These are phyloP conservation scores for Macrophomina pseudophaseolina DNA, from an alignment of 2,329 filamentous ascomycete species.

Conservation along the genomic window DNA sequence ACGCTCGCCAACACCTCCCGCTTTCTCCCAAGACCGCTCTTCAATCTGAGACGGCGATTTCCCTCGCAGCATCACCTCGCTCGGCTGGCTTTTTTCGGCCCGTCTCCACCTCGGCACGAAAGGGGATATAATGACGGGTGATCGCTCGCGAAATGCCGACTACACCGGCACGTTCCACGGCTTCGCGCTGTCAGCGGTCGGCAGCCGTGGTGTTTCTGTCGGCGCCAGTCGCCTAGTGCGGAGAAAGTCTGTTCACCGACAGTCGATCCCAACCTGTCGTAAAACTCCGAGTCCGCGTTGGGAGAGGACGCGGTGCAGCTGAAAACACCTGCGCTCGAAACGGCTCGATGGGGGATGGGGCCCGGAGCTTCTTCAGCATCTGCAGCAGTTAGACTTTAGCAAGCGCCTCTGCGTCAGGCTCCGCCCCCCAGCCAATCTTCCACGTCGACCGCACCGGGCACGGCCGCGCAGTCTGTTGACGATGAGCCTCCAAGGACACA, in stretches of 20 bases:
- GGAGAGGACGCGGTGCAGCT: background rate
- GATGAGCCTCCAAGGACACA: background rate
- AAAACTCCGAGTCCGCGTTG: background rate
- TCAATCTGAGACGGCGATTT: slow-evolving; percentile 5
- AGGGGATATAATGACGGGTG: background rate
- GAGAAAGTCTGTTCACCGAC: background rate
- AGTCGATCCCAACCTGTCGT: background rate
- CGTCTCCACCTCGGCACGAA: background rate
- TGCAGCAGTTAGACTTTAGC: background rate
- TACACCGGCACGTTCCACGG: background rate
- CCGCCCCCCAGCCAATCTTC: background rate
- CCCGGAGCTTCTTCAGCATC: background rate
- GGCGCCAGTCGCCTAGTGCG: background rate
- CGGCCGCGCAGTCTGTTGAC: background rate
- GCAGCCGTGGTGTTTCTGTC: background rate
- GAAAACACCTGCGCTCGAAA: background rate
- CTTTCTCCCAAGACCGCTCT: background rate
- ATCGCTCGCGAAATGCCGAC: slow-evolving; percentile 14
- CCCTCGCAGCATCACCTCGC: background rate
- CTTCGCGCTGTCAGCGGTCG: background rate
- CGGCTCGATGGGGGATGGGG: background rate
- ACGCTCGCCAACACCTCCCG: slow-evolving; percentile 11
- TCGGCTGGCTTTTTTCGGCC: background rate
- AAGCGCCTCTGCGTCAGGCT: background rate
- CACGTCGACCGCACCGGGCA: background rate